Percentiles rank a stretch among this genome's conserved stretches.
phyloP scores from a whole-genome alignment of 345 rosid species.

The Barbarea vulgaris region DNA sequence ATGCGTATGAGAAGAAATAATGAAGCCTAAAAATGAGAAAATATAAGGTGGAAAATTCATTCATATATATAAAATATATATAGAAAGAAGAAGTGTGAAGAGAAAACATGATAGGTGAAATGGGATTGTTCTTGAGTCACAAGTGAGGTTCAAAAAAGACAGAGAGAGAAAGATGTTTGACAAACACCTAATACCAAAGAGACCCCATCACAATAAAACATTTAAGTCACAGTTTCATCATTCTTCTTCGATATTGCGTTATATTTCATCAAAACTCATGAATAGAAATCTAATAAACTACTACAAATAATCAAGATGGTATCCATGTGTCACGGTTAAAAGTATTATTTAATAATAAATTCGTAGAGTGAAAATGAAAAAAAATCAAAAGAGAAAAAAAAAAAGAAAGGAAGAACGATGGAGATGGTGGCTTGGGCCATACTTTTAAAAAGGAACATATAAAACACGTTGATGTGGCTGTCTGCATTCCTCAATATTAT shows the following conservation, averaged over 20 bases:
- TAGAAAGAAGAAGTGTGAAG: slow-evolving; percentile 49
- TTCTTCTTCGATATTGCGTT: slow-evolving; percentile 38
- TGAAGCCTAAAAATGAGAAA: not conserved
- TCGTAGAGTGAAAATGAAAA: slow-evolving; percentile 6
- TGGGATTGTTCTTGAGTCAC: slow-evolving; percentile 58
- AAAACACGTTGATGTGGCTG: slow-evolving; percentile 43
- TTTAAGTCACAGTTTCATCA: slow-evolving; percentile 43
- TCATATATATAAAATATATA: not conserved
- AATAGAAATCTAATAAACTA: slow-evolving; percentile 24
- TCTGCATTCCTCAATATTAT: slow-evolving; percentile 31
- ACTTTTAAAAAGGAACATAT: slow-evolving; percentile 39
- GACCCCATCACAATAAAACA: slow-evolving; percentile 44
- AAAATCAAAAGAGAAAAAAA: not conserved
- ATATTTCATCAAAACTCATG: slow-evolving; percentile 37
- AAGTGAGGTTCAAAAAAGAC: slow-evolving; percentile 31
- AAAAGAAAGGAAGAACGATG: slow-evolving; percentile 13
- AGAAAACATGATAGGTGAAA: slow-evolving; percentile 59
- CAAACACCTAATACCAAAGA: slow-evolving; percentile 64
- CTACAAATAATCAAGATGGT: slow-evolving; percentile 20
- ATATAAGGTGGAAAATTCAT: slow-evolving; percentile 1
- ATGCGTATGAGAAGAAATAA: not conserved
- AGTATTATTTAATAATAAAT: slow-evolving; percentile 21
- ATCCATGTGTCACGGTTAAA: slow-evolving; percentile 40
- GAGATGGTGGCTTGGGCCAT: slow-evolving; percentile 46
- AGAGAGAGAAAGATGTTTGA: slow-evolving; percentile 47